phyloP scores from a whole-genome alignment of 2,329 filamentous ascomycete genomes.

The Fonsecaea multimorphosa region DNA sequence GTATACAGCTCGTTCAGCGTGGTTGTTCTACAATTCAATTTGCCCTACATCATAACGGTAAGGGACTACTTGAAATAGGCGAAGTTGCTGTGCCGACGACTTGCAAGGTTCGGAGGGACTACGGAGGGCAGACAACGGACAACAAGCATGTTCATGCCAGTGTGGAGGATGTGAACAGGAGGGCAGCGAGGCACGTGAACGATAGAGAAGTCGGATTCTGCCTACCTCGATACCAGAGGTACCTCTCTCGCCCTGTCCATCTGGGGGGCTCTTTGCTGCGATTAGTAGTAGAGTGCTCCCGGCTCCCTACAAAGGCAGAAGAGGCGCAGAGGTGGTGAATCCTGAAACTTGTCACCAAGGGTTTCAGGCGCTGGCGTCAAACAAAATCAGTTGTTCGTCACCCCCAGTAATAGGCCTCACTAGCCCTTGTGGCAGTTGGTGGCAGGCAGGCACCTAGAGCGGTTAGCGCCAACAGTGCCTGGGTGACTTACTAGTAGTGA shows the following conservation, averaged over 20 bases:
- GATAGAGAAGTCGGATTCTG: too few species aligned
- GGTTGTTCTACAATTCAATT: background rate
- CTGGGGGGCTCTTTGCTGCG: too few species aligned
- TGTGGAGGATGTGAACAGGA: background rate
- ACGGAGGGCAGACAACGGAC: background rate
- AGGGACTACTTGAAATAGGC: background rate
- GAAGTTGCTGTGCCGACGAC: background rate
- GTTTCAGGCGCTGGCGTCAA: slow-evolving; percentile 10
- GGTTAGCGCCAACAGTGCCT: slow-evolving; percentile 7
- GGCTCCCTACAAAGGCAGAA: background rate
- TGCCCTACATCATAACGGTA: background rate
- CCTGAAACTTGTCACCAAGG: background rate
- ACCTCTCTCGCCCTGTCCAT: too few species aligned
- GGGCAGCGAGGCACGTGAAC: background rate
- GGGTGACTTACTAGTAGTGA: slow-evolving; percentile 16
- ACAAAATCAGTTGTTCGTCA: slow-evolving; percentile 12
- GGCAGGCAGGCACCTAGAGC: background rate
- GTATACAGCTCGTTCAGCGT: background rate
- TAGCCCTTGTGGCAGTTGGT: background rate
- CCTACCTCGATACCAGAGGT: too few species aligned
- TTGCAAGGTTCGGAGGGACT: background rate
- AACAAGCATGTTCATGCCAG: background rate
- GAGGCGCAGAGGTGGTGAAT: slow-evolving; percentile 2
- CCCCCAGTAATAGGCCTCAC: background rate
- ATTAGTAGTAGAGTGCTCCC: too few species aligned